Percentiles rank a stretch among this genome's conserved stretches.
Evolutionary conservation across 1,139 yeast genomes (phyloP).

Genomic region (Arxiozyma bovina): DNA sequence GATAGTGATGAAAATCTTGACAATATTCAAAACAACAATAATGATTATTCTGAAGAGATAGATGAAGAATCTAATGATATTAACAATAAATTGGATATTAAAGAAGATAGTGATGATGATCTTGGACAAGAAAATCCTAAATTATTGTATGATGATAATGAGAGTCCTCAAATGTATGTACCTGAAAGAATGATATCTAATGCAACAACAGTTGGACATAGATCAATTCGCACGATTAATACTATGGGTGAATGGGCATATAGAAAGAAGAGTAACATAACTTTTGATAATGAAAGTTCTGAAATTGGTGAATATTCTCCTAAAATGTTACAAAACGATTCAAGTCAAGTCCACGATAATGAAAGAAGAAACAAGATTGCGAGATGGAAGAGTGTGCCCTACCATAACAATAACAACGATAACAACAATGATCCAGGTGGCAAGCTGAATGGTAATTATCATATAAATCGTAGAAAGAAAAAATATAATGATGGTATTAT

Average conservation of each 20-base stretch:
- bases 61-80: not conserved
- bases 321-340: not conserved
- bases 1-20: not conserved
- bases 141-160: constrained; percentile 9
- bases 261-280: constrained; percentile 9
- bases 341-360: not conserved
- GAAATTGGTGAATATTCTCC: not conserved
- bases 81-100: constrained; percentile 2
- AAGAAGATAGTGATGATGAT: constrained; percentile 5
- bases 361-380: constrained; percentile 20
- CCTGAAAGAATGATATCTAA: constrained; percentile 22
- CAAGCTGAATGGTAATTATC: not conserved
- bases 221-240: constrained; percentile 25
- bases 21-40: not conserved
- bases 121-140: constrained; percentile 3
- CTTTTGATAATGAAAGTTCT: not conserved
- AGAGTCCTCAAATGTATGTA: constrained; percentile 17
- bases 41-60: not conserved
- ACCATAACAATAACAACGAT: constrained; percentile 8
- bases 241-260: constrained; percentile 28
- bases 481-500: constrained; percentile 1
- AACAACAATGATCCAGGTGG: not conserved
- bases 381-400: constrained; percentile 26
- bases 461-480: not conserved
- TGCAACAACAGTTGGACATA: constrained; percentile 22